These are phyloP conservation scores for Geosmithia putterillii DNA, from an alignment of 2,329 filamentous ascomycete genomes.

Conservation along the genomic window DNA sequence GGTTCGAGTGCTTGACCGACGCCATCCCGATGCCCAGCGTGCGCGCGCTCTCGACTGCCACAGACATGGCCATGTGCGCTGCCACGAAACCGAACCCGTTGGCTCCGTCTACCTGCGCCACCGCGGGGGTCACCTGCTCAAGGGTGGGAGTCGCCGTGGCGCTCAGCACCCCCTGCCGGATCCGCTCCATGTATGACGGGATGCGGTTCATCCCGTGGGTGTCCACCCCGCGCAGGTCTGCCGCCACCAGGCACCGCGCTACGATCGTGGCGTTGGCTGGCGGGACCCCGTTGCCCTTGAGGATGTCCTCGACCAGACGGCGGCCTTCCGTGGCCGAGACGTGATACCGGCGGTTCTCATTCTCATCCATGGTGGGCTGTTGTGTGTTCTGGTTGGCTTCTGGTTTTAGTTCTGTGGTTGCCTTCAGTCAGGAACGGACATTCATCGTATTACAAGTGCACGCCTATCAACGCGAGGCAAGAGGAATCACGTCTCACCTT, in stretches of 20 bases:
- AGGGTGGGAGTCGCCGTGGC: conserved; percentile 45
- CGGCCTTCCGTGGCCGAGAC: conserved; percentile 25
- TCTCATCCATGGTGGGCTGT: not conserved
- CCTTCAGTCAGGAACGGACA: too few relatives aligned
- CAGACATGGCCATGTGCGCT: conserved; percentile 51
- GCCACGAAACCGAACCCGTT: conserved; percentile 70
- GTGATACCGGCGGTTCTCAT: conserved; percentile 10
- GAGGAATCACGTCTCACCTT: too few relatives aligned
- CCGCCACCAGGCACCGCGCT: conserved; percentile 57
- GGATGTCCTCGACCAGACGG: conserved; percentile 39
- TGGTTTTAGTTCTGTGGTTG: not conserved
- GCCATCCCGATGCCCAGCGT: conserved; percentile 64
- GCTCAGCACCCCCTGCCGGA: conserved; percentile 58
- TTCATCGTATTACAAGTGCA: too few relatives aligned
- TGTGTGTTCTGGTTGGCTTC: not conserved
- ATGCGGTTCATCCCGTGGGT: conserved; percentile 68
- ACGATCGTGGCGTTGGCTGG: conserved; percentile 46
- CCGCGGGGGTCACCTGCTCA: conserved; percentile 53
- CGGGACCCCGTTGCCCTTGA: conserved; percentile 49
- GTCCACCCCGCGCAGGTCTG: conserved; percentile 68
- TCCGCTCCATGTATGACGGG: conserved; percentile 63
- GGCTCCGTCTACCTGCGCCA: conserved; percentile 52
- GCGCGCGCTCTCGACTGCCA: conserved; percentile 54
- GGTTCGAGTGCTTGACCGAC: conserved; percentile 63
- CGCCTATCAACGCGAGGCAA: too few relatives aligned